Evolutionary conservation across 83 land plant species (phyloP).

Genomic region (Picea engelmannii): DNA sequence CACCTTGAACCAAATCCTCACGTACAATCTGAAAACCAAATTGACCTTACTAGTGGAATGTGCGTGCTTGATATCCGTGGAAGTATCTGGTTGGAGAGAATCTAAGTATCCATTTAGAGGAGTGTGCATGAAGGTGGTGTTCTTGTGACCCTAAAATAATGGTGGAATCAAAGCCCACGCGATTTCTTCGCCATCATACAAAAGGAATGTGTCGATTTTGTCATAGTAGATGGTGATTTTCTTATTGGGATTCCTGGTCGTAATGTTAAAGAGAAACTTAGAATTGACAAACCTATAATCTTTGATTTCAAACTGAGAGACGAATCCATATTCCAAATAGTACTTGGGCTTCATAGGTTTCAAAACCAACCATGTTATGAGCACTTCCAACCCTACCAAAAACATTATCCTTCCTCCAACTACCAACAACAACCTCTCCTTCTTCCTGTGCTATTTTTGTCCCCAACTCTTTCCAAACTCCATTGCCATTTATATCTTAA

Average conservation of each 20-base stretch:
- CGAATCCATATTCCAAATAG: conserved; percentile 12
- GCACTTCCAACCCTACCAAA: conserved; percentile 19
- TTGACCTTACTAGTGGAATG: not conserved
- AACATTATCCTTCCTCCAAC: conserved; percentile 1
- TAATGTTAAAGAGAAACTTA: conserved; percentile 12
- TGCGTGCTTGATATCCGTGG: not conserved
- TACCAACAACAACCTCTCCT: no score
- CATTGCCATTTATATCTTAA: no score
- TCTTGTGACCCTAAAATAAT: conserved; percentile 31
- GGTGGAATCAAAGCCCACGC: conserved; percentile 25
- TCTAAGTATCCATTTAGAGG: not conserved
- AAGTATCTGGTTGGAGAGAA: not conserved
- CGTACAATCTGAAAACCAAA: conserved; percentile 9
- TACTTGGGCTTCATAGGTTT: conserved; percentile 36
- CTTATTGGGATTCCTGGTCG: conserved; percentile 35
- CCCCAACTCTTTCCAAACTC: no score
- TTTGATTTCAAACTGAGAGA: conserved; percentile 10
- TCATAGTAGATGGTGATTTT: conserved; percentile 32
- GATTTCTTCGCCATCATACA: conserved; percentile 18
- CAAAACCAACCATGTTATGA: conserved; percentile 20
- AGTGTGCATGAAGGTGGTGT: conserved; percentile 20
- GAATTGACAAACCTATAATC: conserved; percentile 16
- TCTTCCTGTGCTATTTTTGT: no score
- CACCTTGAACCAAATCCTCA: conserved; percentile 13
- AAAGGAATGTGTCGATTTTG: not conserved